These are phyloP conservation scores for Xerocomus minutiporus DNA, from an alignment of 1,284 basidiomycete species.

Conservation along the genomic window DNA sequence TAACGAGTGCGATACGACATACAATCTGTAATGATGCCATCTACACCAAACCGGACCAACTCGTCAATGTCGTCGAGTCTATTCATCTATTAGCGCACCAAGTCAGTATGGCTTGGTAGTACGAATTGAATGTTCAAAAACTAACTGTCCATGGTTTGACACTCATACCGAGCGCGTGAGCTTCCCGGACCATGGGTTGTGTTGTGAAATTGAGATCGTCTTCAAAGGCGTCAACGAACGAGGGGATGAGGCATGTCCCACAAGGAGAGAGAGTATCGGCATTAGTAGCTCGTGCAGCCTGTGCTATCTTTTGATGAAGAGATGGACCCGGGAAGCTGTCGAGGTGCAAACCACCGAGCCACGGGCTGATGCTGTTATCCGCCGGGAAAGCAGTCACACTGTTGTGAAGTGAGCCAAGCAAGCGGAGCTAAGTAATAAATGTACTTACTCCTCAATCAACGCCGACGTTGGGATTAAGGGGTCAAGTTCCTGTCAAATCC, in stretches of 20 bases:
- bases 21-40: slow-evolving; percentile 73
- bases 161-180: slow-evolving; percentile 56
- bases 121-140: slow-evolving; percentile 7
- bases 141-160: slow-evolving; percentile 74
- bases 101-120: slow-evolving; percentile 12
- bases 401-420: slow-evolving; percentile 7
- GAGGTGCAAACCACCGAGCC: slow-evolving; percentile 61
- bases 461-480: slow-evolving; percentile 52
- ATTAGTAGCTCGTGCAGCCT: slow-evolving; percentile 63
- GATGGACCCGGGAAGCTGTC: slow-evolving; percentile 55
- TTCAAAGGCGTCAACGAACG: slow-evolving; percentile 23
- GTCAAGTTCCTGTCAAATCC: slow-evolving; percentile 40
- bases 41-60: slow-evolving; percentile 55
- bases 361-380: slow-evolving; percentile 45
- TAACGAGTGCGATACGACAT: slow-evolving; percentile 12
- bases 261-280: slow-evolving; percentile 68
- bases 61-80: slow-evolving; percentile 56
- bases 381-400: slow-evolving; percentile 42
- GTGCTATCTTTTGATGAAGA: slow-evolving; percentile 49
- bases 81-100: slow-evolving; percentile 43
- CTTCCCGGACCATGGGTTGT: slow-evolving; percentile 60
- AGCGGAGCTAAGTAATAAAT: not conserved
- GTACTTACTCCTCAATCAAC: slow-evolving; percentile 55
- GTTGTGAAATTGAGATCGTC: slow-evolving; percentile 59
- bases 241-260: slow-evolving; percentile 37